These are phyloP conservation scores for Tremella fuciformis DNA, from an alignment of 768 basidiomycete species.

Conservation along the genomic window DNA sequence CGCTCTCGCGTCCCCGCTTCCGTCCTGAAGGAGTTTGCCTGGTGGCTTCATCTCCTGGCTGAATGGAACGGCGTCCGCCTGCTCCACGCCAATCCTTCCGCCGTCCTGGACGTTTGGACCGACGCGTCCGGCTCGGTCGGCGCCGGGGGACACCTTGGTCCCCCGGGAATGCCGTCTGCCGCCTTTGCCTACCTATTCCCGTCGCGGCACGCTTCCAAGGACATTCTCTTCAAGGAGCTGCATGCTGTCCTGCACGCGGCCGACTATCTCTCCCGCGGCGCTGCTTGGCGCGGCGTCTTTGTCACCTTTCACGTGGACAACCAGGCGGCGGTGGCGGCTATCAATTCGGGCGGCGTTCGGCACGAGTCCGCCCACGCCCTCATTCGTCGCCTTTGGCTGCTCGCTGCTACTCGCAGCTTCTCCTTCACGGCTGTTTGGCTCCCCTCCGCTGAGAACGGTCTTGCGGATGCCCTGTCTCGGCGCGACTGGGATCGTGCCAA, in stretches of 20 bases:
- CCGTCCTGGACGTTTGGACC: conserved; percentile 38
- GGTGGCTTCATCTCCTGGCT: no score
- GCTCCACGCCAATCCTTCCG: no score
- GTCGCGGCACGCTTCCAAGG: conserved; percentile 26
- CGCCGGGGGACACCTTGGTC: conserved; percentile 32
- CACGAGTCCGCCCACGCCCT: conserved; percentile 14
- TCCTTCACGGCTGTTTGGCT: no score
- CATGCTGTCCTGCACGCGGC: conserved; percentile 50
- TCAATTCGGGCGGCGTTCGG: conserved; percentile 12
- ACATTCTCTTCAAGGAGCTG: conserved; percentile 53
- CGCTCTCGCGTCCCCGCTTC: no score
- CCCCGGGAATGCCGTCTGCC: background rate
- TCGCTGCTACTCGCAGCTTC: no score
- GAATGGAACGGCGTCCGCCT: no score
- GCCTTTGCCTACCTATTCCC: conserved; percentile 48
- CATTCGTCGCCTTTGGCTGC: conserved; percentile 20
- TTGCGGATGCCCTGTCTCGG: no score
- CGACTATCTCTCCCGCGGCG: conserved; percentile 48
- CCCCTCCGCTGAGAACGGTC: no score
- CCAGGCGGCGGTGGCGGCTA: conserved; percentile 30
- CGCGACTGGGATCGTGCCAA: no score
- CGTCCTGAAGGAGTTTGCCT: no score
- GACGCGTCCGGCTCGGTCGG: conserved; percentile 53
- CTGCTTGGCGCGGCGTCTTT: conserved; percentile 36
- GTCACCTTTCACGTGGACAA: conserved; percentile 51